Evolutionary conservation across 495 filamentous ascomycete genomes (phyloP).

Genomic region (Aspergillus coremiiformis): DNA sequence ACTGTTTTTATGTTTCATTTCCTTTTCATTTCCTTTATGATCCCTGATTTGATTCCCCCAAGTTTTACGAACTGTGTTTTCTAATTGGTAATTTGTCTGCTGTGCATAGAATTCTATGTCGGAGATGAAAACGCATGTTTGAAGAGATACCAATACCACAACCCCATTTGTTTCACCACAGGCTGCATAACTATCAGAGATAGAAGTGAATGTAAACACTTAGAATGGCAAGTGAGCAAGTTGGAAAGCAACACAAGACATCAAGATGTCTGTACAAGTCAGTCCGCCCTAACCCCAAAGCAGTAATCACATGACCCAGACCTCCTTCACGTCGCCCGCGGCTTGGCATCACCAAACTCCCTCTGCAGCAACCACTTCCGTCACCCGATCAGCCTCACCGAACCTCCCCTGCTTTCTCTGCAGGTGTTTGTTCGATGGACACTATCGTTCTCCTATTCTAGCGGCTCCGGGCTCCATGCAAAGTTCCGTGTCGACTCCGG

Average conservation of each 20-base stretch:
- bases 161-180: too few relatives aligned
- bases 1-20: constrained; percentile 3
- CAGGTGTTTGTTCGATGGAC: constrained; percentile 24
- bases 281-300: neutral
- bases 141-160: neutral
- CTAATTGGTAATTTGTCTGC: neutral
- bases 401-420: constrained; percentile 16
- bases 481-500: constrained; percentile 22
- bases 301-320: constrained; percentile 27
- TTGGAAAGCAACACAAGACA: too few relatives aligned
- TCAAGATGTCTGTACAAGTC: too few relatives aligned
- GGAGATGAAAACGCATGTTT: neutral
- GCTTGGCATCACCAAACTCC: constrained; percentile 39
- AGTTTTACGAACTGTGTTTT: constrained; percentile 14
- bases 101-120: constrained; percentile 3
- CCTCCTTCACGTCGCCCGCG: constrained; percentile 30
- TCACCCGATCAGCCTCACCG: constrained; percentile 17
- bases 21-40: constrained; percentile 15
- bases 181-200: too few relatives aligned
- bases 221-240: too few relatives aligned
- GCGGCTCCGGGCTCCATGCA: constrained; percentile 17
- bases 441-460: constrained; percentile 17
- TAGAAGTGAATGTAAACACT: too few relatives aligned
- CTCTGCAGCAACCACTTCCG: constrained; percentile 24
- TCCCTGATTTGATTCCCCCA: constrained; percentile 33